Conservation (phyloP, 805 yeast species). For the Metahyphopichia silvanorum region DNA sequence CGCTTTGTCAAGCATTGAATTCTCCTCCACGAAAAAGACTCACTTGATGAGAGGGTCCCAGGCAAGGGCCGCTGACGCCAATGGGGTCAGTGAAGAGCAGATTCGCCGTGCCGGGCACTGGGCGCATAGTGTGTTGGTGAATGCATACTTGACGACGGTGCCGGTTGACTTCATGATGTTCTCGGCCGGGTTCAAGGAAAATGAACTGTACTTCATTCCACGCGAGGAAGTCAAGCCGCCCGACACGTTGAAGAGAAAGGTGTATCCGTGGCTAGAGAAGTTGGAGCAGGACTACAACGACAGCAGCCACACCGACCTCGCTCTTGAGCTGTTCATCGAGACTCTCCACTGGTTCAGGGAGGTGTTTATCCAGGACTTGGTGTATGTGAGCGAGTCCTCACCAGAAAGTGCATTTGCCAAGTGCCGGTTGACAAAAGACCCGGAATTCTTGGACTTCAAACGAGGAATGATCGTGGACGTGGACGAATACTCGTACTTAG, state of each 20-base stretch:
- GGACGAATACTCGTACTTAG: too few relatives aligned
- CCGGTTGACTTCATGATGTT: neutral
- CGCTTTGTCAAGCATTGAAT: neutral
- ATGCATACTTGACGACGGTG: neutral
- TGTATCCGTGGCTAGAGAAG: slow-evolving; percentile 8
- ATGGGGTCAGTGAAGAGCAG: neutral
- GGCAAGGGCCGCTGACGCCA: neutral
- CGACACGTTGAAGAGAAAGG: slow-evolving; percentile 2
- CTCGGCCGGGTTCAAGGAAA: neutral
- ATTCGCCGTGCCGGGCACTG: neutral
- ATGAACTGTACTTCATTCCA: slow-evolving; percentile 3
- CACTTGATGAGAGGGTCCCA: neutral
- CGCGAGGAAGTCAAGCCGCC: slow-evolving; percentile 1
- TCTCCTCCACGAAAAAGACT: neutral
- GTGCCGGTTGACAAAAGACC: slow-evolving; percentile 2
- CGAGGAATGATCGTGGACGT: too few relatives aligned
- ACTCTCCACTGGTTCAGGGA: slow-evolving; percentile 3
- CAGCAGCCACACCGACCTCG: slow-evolving; percentile 1
- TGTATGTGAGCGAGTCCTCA: neutral
- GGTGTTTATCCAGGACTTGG: slow-evolving; percentile 6
- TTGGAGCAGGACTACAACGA: neutral
- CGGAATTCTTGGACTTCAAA: slow-evolving; percentile 3
- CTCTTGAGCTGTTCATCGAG: slow-evolving; percentile 1
- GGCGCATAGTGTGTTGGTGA: neutral
- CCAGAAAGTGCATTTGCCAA: slow-evolving; percentile 6